These are phyloP conservation scores for Tetrapisispora fleetii DNA, from an alignment of 805 yeast species.

Conservation along the genomic window DNA sequence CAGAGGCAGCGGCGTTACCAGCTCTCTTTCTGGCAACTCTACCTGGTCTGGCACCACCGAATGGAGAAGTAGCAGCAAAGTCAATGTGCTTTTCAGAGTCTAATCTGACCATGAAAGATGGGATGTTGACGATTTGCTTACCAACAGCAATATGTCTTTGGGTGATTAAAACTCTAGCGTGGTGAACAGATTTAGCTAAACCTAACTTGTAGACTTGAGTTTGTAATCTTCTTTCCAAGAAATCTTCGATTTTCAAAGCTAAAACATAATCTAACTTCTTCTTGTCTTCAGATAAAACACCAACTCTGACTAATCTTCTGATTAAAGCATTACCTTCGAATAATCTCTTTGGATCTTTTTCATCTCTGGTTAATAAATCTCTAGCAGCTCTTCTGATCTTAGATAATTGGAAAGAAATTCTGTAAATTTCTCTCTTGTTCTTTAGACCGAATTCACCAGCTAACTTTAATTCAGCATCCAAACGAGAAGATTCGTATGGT, in stretches of 20 bases:
- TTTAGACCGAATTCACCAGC: slow-evolving; percentile 99
- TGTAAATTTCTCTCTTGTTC: slow-evolving; percentile 99
- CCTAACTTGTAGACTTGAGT: slow-evolving; percentile 99
- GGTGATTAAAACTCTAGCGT: slow-evolving; percentile 96
- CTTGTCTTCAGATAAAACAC: slow-evolving; percentile 98
- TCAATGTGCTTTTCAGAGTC: slow-evolving; percentile 99
- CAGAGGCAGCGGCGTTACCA: slow-evolving; percentile 49
- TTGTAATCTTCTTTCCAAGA: slow-evolving; percentile 99
- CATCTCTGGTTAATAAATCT: slow-evolving; percentile 98
- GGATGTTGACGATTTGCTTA: slow-evolving; percentile 97
- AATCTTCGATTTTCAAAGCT: slow-evolving; percentile 96
- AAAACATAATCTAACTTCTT: slow-evolving; percentile 99
- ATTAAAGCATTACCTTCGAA: slow-evolving; percentile 99
- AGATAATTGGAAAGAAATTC: slow-evolving; percentile 98
- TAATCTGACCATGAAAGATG: slow-evolving; percentile 99
- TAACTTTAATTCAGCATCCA: slow-evolving; percentile 97
- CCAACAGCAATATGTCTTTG: slow-evolving; percentile 99
- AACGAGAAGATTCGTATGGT: slow-evolving; percentile 99
- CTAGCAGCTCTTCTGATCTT: slow-evolving; percentile 99
- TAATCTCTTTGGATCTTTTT: slow-evolving; percentile 99
- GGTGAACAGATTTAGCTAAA: slow-evolving; percentile 98
- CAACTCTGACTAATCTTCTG: slow-evolving; percentile 98
- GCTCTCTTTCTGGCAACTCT: slow-evolving; percentile 96
- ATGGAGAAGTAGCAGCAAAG: slow-evolving; percentile 98
- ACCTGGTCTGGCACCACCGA: slow-evolving; percentile 99